phyloP scores from a whole-genome alignment of 2,329 filamentous ascomycete genomes.

The Berkeleyomyces basicola region DNA sequence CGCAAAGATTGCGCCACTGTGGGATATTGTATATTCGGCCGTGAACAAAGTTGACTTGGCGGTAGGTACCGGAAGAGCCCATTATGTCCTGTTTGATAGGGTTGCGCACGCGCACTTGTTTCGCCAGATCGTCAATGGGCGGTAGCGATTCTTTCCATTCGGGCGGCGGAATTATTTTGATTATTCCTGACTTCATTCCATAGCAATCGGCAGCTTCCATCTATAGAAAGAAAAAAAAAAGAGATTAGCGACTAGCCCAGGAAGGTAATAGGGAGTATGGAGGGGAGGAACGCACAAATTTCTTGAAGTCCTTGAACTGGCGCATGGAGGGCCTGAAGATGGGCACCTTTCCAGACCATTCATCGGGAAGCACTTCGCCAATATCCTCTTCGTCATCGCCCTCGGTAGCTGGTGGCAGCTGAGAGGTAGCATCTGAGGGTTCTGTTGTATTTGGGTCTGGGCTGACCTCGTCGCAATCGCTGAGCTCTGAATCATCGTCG shows the following conservation, averaged over 20 bases:
- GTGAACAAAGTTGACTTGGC: slow-evolving; percentile 92
- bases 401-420: slow-evolving; percentile 2
- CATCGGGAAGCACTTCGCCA: slow-evolving; percentile 65
- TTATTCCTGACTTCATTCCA: slow-evolving; percentile 93
- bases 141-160: slow-evolving; percentile 83
- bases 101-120: slow-evolving; percentile 84
- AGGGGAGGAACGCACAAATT: slow-evolving; percentile 46
- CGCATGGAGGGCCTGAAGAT: slow-evolving; percentile 92
- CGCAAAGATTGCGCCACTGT: slow-evolving; percentile 85
- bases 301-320: slow-evolving; percentile 86
- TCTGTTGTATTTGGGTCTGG: not conserved
- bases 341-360: slow-evolving; percentile 82
- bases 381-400: slow-evolving; percentile 40
- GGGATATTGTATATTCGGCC: slow-evolving; percentile 91
- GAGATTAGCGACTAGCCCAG: not conserved
- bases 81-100: slow-evolving; percentile 98
- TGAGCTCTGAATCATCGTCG: slow-evolving; percentile 42
- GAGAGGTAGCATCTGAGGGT: not conserved
- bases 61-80: slow-evolving; percentile 86
- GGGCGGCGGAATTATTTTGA: slow-evolving; percentile 83
- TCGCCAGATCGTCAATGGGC: slow-evolving; percentile 67
- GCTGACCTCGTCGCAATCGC: slow-evolving; percentile 39
- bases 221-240: slow-evolving; percentile 22
- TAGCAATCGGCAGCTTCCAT: slow-evolving; percentile 77
- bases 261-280: not conserved